Conservation (phyloP, 2,329 filamentous ascomycete species). For the Leptographium wingfieldii region DNA sequence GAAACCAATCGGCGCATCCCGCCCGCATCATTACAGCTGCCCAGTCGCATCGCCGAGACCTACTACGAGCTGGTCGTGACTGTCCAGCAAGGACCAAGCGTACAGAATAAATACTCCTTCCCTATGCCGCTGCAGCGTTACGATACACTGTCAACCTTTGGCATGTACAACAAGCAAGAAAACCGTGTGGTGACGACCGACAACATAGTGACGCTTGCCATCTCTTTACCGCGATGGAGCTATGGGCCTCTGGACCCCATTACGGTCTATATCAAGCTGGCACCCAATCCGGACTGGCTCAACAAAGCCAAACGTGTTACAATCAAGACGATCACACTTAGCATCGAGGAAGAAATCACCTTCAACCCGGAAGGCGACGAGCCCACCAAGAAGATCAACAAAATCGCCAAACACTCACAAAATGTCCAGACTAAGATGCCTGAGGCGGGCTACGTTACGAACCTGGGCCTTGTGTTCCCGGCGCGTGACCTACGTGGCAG, state of each 20-base stretch:
- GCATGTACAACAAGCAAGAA: conserved; percentile 97
- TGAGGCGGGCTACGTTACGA: conserved; percentile 84
- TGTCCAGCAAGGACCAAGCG: conserved; percentile 76
- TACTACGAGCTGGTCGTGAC: conserved; percentile 95
- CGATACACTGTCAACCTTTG: conserved; percentile 94
- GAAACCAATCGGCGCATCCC: conserved; percentile 84
- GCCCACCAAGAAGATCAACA: conserved; percentile 79
- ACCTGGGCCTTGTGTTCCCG: conserved; percentile 81
- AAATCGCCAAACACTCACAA: conserved; percentile 72
- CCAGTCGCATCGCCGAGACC: conserved; percentile 90
- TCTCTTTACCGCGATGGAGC: conserved; percentile 88
- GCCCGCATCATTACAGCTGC: conserved; percentile 79
- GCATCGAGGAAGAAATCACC: conserved; percentile 96
- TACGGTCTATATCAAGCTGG: conserved; percentile 87
- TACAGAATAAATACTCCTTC: conserved; percentile 83
- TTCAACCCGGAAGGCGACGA: conserved; percentile 97
- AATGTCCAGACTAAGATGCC: conserved; percentile 73
- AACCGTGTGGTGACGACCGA: conserved; percentile 75
- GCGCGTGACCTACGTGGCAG: conserved; percentile 76
- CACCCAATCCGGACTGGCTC: conserved; percentile 85
- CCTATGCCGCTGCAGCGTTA: conserved; percentile 86
- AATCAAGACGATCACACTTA: conserved; percentile 85
- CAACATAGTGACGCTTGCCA: conserved; percentile 81
- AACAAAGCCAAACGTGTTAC: conserved; percentile 83
- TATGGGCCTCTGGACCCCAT: conserved; percentile 94